These are phyloP conservation scores for Myxozyma vanderwaltii DNA, from an alignment of 805 yeast genomes.

Conservation along the genomic window DNA sequence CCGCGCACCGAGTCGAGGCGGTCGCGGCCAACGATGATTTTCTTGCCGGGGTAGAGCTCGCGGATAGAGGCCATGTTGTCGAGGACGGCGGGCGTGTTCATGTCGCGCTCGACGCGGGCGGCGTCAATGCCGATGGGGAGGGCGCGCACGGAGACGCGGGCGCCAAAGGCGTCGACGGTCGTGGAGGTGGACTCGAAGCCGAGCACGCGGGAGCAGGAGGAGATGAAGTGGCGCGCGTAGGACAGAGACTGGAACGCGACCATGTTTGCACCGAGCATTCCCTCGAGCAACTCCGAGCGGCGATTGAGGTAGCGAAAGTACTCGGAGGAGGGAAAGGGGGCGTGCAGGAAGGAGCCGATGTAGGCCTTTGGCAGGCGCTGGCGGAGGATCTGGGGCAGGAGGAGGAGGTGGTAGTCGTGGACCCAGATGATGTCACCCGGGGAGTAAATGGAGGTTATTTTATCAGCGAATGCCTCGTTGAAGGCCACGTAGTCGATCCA, in stretches of 20 bases:
- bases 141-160: constrained; percentile 69
- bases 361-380: constrained; percentile 72
- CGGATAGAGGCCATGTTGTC: constrained; percentile 66
- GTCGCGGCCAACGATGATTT: constrained; percentile 91
- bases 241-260: constrained; percentile 84
- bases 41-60: constrained; percentile 48
- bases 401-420: constrained; percentile 82
- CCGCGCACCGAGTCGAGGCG: constrained; percentile 90
- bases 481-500: constrained; percentile 84
- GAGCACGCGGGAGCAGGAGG: constrained; percentile 82
- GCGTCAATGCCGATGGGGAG: constrained; percentile 91
- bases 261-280: constrained; percentile 86
- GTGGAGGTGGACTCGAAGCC: constrained; percentile 62
- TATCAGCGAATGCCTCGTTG: constrained; percentile 87
- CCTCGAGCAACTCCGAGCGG: constrained; percentile 79
- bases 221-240: constrained; percentile 86
- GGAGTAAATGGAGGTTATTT: constrained; percentile 67
- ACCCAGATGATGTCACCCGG: constrained; percentile 93
- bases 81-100: constrained; percentile 46
- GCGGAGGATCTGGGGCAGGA: constrained; percentile 80
- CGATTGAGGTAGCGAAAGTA: constrained; percentile 87
- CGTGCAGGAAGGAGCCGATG: constrained; percentile 79
- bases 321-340: constrained; percentile 95
- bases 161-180: constrained; percentile 65
- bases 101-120: constrained; percentile 63